Percentiles rank a stretch among this genome's conserved stretches.
Evolutionary conservation across 352 stramenopile genomes (phyloP).

Genomic region (Globisporangium rhizosaccharum): DNA sequence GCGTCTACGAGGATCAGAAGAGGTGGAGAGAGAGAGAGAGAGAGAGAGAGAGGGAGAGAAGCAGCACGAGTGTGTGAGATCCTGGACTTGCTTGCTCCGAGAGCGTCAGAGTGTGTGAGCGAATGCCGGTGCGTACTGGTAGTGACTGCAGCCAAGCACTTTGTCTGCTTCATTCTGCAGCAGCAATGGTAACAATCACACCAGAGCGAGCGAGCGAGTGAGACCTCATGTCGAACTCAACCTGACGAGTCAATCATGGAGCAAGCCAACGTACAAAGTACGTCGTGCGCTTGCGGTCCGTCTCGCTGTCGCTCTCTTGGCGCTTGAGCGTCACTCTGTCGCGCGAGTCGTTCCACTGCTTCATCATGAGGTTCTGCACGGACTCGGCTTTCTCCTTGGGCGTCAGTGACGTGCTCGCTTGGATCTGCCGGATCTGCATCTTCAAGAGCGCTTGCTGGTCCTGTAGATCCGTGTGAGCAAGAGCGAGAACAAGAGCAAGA

Average conservation of each 20-base stretch:
- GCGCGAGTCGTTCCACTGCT: slow-evolving; percentile 73
- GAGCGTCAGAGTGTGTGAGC: background rate
- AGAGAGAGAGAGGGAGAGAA: no score
- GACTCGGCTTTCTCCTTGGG: slow-evolving; percentile 80
- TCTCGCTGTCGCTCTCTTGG: slow-evolving; percentile 39
- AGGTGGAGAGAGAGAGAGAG: background rate
- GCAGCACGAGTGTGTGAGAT: background rate
- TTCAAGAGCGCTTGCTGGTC: slow-evolving; percentile 58
- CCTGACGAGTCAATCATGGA: background rate
- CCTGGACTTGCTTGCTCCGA: background rate
- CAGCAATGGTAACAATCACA: background rate
- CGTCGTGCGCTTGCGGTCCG: slow-evolving; percentile 35
- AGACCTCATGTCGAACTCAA: background rate
- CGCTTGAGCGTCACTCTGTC: slow-evolving; percentile 37
- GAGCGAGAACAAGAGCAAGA: no score
- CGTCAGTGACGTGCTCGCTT: slow-evolving; percentile 67
- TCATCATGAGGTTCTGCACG: slow-evolving; percentile 86
- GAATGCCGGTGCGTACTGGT: slow-evolving; percentile 42
- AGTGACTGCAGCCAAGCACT: slow-evolving; percentile 80
- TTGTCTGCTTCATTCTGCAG: slow-evolving; percentile 52
- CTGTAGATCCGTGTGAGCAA: slow-evolving; percentile 12
- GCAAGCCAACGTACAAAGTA: slow-evolving; percentile 40
- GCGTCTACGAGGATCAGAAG: slow-evolving; percentile 25
- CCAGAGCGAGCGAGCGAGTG: background rate
- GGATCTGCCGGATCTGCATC: slow-evolving; percentile 71